Percentiles rank a stretch among this genome's conserved stretches.
These are phyloP conservation scores for Ceratocystis destructans DNA, from an alignment of 2,329 filamentous ascomycete genomes.

Conservation along the genomic window DNA sequence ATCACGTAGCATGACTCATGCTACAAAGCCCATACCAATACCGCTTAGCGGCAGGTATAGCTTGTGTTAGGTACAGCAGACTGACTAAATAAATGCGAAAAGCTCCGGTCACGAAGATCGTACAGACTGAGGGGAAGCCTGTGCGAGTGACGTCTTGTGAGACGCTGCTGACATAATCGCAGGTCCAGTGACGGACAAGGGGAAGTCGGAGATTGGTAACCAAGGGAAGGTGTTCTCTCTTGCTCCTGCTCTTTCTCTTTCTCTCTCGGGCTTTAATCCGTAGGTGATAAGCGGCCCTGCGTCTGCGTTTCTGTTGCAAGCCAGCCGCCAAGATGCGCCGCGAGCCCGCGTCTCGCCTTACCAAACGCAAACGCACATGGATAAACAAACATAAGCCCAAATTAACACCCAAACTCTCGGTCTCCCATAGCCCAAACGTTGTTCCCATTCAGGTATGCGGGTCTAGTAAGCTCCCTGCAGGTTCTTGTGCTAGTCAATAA, in stretches of 20 bases:
- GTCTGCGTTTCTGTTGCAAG: neutral
- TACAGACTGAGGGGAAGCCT: constrained; percentile 1
- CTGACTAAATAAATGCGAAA: neutral
- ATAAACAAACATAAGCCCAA: neutral
- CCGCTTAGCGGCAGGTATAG: neutral
- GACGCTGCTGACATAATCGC: neutral
- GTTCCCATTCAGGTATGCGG: neutral
- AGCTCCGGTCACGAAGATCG: neutral
- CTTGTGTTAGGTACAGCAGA: neutral
- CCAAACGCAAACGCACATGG: neutral
- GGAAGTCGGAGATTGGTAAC: neutral
- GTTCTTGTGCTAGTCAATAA: neutral
- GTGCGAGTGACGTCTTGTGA: constrained; percentile 10
- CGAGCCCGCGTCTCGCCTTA: neutral
- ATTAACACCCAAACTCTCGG: no score
- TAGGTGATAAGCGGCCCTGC: neutral
- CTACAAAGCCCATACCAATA: neutral
- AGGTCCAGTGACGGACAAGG: no score
- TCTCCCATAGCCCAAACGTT: neutral
- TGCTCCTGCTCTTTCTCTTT: no score
- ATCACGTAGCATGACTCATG: neutral
- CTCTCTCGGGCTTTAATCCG: neutral
- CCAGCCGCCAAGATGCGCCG: neutral
- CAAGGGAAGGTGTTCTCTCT: neutral
- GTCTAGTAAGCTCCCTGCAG: neutral